Base-by-base conservation (phyloP, 2,329 filamentous ascomycete species). In the Pseudogymnoascus sp. region DNA sequence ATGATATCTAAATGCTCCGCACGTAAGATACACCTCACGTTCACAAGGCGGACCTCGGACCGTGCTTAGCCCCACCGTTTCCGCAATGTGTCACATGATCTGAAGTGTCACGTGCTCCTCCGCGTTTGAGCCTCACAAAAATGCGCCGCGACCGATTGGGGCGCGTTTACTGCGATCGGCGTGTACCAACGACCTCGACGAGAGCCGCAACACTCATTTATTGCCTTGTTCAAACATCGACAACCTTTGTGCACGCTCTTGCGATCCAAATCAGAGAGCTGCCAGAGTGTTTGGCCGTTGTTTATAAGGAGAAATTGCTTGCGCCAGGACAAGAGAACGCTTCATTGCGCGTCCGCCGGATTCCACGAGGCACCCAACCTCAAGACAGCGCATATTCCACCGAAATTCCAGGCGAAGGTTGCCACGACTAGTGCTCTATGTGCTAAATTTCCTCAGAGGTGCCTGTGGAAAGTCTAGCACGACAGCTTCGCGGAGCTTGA, bases 191-290 rank as follows among this genome's bases (percentile, higher is more conserved):
- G 57, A 61, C 64, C 62, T 63, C 64, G 59, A 58, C 60, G 47
- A 60, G 47, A 61, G 63, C 64, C 60, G 30, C 57, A 37, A 43
- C 63, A 61, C 59, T 66, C 64, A 61, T 64, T 63, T 62, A 36
- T 53, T 53, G 59, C 62, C 59, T 63, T 60, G 28, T 60, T 57
- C 39, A 60, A 62, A 67, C 70, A 70, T 69, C 63, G 68, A 66
- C 68, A 61, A 64, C 64, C 68, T 71, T 68, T 69, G 68, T 58
- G 69, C 66, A 65, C 66, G 64, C 68, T 69, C 69, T 70, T 70
- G 66, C 66, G 63, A 68, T 63, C 58, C 37, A 60, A 62, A 62
- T 60, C 67, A 70, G 70, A 68, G 70, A 61, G 66, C 65, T 67
- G 65, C 68, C 69, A 67, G 66, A 70, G 69, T 60, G 65, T 69